Evolutionary conservation across 169 alveolate genomes (phyloP), one percentile per base, ranked within the genome.

Genomic region (Babesia gibsoni): DNA sequence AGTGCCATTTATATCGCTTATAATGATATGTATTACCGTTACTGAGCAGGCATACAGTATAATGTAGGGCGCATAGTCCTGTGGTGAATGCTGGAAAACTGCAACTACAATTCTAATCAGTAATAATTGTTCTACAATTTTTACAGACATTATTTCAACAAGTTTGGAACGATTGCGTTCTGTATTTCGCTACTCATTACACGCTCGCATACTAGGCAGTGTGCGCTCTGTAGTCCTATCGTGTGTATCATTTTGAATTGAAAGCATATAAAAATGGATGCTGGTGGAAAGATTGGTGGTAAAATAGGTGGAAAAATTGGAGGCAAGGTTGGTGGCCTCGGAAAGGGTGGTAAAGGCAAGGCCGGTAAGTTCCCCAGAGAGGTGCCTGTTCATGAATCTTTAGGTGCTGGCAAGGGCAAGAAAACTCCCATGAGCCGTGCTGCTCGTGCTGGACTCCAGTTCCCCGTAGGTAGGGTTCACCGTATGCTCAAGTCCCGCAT

Each of bases 391-490:
- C n/a, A 8, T 14, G 30, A 5, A n/a, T 25, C 83, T 80, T 82
- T 89, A 80, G 98, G 97, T 49, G 90, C 95, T 35, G 99, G 98
- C 39, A 96, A 96, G 88, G 94, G 96, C 72, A 96, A 97, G 93
- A 96, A 95, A 78, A 94, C 97, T 53, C 99, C 99, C 14, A 94
- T 95, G 84, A 93, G 99, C 57, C 94, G 99, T 59, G 98, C 99
- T 25, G 97, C 97, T 30, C 94, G 98, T 79, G 99, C 99, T 25
- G 99, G 99, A 25, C 95, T 98, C 33, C 98, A 97, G 92, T 98
- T 97, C 84, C 99, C 99, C 41, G 99, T 97, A 32, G 99, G 99
- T 52, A 94, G 99, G 87, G 97, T 97, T 45, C 99, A 97, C 90
- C 92, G 99, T 89, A 92, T 96, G 95, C 88, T 97, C 64, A 98